These are phyloP conservation scores for Trametes cinnabarina DNA, from an alignment of 768 basidiomycete genomes.

Conservation along the genomic window DNA sequence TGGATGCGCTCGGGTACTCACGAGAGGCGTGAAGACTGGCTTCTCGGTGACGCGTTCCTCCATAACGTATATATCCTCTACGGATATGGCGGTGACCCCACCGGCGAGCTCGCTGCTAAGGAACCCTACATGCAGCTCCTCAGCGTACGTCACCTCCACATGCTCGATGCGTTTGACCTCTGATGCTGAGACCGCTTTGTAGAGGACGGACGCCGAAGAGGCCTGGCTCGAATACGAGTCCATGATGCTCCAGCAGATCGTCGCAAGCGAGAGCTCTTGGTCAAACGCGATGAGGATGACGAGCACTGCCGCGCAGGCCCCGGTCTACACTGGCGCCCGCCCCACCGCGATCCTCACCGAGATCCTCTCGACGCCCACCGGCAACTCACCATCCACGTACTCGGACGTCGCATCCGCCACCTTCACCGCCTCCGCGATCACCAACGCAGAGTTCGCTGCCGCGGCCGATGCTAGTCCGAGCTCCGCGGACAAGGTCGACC, in stretches of 20 bases:
- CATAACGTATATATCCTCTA: slow-evolving; percentile 23
- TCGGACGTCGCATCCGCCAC: too few relatives aligned
- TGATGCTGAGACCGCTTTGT: background rate
- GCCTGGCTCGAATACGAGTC: background rate
- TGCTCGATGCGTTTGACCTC: too few relatives aligned
- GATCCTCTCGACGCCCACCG: too few relatives aligned
- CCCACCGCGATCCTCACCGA: too few relatives aligned
- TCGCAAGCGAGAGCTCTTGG: background rate
- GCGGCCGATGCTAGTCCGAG: background rate
- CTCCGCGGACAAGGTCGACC: background rate
- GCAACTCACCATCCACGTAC: too few relatives aligned
- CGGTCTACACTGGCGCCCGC: background rate
- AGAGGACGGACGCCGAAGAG: background rate
- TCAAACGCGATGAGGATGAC: background rate
- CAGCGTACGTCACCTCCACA: slow-evolving; percentile 6
- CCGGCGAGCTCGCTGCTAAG: background rate
- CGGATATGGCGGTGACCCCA: slow-evolving; percentile 6
- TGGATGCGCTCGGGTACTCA: background rate
- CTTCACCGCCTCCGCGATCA: background rate
- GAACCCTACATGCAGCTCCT: slow-evolving; percentile 16
- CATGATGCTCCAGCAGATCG: background rate
- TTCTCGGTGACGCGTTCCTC: slow-evolving; percentile 24
- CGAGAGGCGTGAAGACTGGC: slow-evolving; percentile 4
- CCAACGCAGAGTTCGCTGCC: background rate
- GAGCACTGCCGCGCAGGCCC: too few relatives aligned